Evolutionary conservation across 2,329 filamentous ascomycete genomes (phyloP), one percentile per base, ranked within the genome.

Genomic region (Alternaria arborescens): DNA sequence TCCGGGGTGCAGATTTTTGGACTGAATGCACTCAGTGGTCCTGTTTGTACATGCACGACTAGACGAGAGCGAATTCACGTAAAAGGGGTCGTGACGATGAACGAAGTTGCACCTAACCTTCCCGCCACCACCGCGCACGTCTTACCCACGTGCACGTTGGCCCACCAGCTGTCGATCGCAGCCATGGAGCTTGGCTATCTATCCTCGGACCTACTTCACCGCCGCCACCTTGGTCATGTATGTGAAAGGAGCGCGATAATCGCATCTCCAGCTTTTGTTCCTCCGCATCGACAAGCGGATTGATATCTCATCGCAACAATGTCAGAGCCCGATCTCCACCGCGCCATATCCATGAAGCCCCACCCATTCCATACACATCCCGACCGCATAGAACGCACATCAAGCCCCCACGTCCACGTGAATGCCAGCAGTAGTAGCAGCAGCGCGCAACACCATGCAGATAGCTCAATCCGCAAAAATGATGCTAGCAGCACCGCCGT

Each of bases 261-360:
- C 34, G 14, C 8, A 50, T 38, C 30, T 26, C 14, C 30, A 38
- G 11, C 20, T 42, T 7, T 5, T 3, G 40, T 30, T 30, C 10
- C 11, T 26, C 4, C 14, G 2, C 18, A 46, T 24, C 36, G 40
- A 28, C 5, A 7, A 20, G 22, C 22, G 46, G 5, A 43, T 18
- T 32, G 12, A 32, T 6, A 20, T 7, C 43, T 22, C 20, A 46
- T 54, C 43, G 40, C 42, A 52, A 80, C 77, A 75, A 71, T 63
- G 61, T 78, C 77, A 6, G 82, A 84, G 66, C 77, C 80, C 20
- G 80, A 84, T 72, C 73, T 84, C 38, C 81, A 83, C 66, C 78
- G 79, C 61, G 80, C 82, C 46, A 83, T 84, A 58, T 80, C 80
- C 42, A 77, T 84, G 71, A 79, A 81, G 67, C 82, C 82, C 34